phyloP scores from a whole-genome alignment of 1,284 basidiomycete species.

The Schizopora paradoxa region DNA sequence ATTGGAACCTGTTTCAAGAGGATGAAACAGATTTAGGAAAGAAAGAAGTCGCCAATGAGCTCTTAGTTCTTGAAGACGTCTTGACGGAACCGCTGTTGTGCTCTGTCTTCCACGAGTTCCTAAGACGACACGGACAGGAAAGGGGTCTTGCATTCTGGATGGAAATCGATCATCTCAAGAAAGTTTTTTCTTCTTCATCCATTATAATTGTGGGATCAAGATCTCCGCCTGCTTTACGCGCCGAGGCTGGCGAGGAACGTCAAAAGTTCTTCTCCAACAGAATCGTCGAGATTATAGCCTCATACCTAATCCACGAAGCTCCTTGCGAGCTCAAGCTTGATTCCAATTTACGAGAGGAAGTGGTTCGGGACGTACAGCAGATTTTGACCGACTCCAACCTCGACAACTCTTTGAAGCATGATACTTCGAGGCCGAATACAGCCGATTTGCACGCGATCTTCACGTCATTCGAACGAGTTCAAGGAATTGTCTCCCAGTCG shows the following conservation, averaged over 20 bases:
- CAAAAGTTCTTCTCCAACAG: constrained; percentile 93
- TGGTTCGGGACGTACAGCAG: constrained; percentile 88
- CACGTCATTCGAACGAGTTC: constrained; percentile 91
- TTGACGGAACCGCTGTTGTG: constrained; percentile 90
- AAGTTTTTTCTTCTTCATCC: constrained; percentile 54
- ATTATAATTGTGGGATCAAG: constrained; percentile 41
- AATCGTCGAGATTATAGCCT: constrained; percentile 92
- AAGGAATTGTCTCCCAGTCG: constrained; percentile 92
- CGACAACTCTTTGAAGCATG: no score
- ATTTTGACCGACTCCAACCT: constrained; percentile 70
- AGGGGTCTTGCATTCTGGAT: constrained; percentile 98
- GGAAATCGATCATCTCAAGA: constrained; percentile 95
- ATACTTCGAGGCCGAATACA: constrained; percentile 73
- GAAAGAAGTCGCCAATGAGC: constrained; percentile 46
- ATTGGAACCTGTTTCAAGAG: constrained; percentile 29
- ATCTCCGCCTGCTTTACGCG: constrained; percentile 72
- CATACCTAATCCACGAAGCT: constrained; percentile 91
- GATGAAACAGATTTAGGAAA: constrained; percentile 63
- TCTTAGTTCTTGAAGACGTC: constrained; percentile 54
- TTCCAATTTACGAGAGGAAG: constrained; percentile 90
- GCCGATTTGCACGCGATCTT: constrained; percentile 89
- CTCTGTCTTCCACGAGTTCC: constrained; percentile 89
- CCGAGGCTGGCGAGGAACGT: constrained; percentile 96
- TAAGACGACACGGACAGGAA: constrained; percentile 94
- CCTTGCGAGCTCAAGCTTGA: constrained; percentile 98